These are phyloP conservation scores for Echium plantagineum DNA, from an alignment of 257 asterid genomes.

Conservation along the genomic window DNA sequence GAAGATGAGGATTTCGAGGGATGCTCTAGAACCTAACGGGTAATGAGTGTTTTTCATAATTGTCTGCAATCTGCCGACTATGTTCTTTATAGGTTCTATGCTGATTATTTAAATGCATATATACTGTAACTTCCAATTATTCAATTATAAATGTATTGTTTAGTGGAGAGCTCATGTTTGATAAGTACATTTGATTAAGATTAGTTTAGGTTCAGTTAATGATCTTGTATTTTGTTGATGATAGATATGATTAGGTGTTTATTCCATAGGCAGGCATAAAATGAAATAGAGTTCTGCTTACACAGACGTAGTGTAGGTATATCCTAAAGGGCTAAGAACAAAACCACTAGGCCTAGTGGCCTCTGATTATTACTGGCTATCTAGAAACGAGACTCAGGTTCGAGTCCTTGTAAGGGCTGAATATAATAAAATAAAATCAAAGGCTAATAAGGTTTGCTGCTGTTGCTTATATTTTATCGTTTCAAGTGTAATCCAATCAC, in stretches of 20 bases:
- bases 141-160: background rate
- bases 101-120: background rate
- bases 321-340: background rate
- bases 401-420: too few relatives aligned
- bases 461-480: background rate
- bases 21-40: conserved; percentile 46
- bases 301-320: background rate
- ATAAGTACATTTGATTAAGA: background rate
- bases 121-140: too few relatives aligned
- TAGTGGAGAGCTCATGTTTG: background rate
- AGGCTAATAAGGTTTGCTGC: background rate
- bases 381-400: too few relatives aligned
- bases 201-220: background rate
- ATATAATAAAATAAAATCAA: too few relatives aligned
- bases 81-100: background rate
- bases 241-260: background rate
- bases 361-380: too few relatives aligned
- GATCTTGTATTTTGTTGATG: background rate
- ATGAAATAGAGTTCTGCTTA: background rate
- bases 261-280: too few relatives aligned
- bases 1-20: conserved; percentile 73
- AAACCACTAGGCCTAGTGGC: too few relatives aligned
- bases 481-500: background rate
- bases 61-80: background rate
- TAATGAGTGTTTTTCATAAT: conserved; percentile 11